Evolutionary conservation across 345 rosid genomes (phyloP).

Genomic region (Euphorbia tirucalli): DNA sequence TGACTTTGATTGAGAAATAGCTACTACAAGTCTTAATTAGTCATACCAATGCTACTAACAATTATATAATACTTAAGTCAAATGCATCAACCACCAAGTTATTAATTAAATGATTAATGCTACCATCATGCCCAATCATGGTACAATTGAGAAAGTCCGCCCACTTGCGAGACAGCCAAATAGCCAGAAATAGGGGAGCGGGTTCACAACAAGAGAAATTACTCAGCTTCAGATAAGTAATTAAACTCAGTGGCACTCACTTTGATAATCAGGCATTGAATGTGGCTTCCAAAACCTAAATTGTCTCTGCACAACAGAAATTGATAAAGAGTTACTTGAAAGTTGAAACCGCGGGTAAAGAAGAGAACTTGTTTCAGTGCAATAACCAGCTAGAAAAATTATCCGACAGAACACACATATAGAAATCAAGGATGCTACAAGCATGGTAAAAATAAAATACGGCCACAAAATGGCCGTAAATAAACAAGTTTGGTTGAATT

Average conservation of each 20-base stretch:
- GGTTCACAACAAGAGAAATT: background rate
- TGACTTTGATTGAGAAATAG: background rate
- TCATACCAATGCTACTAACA: background rate
- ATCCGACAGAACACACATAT: background rate
- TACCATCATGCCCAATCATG: background rate
- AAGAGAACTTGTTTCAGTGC: conserved; percentile 6
- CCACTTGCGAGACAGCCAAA: conserved; percentile 3
- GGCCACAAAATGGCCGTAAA: background rate
- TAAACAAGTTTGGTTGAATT: background rate
- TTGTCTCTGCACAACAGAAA: conserved; percentile 58
- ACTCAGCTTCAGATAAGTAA: conserved; percentile 9
- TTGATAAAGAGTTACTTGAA: conserved; percentile 19
- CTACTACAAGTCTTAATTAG: background rate
- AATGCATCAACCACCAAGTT: background rate
- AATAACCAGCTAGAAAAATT: background rate
- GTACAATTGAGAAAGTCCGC: background rate
- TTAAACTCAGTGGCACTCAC: conserved; percentile 37
- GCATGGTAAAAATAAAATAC: background rate
- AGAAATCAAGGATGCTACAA: too few relatives aligned
- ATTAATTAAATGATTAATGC: background rate
- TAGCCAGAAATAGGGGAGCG: background rate
- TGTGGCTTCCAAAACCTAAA: conserved; percentile 59
- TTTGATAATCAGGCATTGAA: conserved; percentile 48
- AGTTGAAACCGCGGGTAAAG: conserved; percentile 18
- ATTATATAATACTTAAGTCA: background rate